Base-by-base conservation (phyloP, 106 monocot species). In the Xerophyta viscosa region DNA sequence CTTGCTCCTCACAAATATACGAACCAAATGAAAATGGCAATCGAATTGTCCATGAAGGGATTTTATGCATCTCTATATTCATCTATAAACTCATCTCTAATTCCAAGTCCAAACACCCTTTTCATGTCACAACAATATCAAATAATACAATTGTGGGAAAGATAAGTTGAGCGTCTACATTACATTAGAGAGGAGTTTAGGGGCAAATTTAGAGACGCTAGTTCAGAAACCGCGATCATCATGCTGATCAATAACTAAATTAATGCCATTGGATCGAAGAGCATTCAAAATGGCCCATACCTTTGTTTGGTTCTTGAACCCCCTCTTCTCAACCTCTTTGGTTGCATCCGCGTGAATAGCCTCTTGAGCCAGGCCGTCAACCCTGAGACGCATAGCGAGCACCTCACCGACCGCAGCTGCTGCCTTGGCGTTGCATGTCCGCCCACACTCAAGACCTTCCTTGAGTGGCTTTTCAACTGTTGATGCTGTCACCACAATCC, bases 251-350 rank as follows among this genome's bases (percentile, higher is more conserved):
- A 96, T 59, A 7, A 68, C 10, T 20, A 96, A 76, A 51, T 89
- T 85, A 53, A 90, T 66, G 6, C 98, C 98, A 19, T 90, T 69
- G 24, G 60, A 69, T 15, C 74, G 57, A 19, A 99, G 70, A 12
- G 90, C 90, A 22, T 99, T 77, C 56, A 99, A 66, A 31, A 99
- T 58, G 27, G 98, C 82, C 90, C 90, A 86, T 6, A 99, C 86
- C 74, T 91, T 99, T 27, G 79, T 71, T 19, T 71, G 58, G 29
- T 83, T 91, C 80, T 65, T 72, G 63, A 99, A 86, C 31, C 90
- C 98, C 47, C 90, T 99, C 74, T 91, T 99, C 80, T 83, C 80
- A 22, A 90, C 66, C 68, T 90, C 98, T 71, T 91, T 99, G 46
- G 67, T 23, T 8, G 82, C 81, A 52, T 91, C 74, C 2, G 86